These are phyloP conservation scores for Pseudevernia furfuracea DNA, from an alignment of 495 filamentous ascomycete species.

Conservation along the genomic window DNA sequence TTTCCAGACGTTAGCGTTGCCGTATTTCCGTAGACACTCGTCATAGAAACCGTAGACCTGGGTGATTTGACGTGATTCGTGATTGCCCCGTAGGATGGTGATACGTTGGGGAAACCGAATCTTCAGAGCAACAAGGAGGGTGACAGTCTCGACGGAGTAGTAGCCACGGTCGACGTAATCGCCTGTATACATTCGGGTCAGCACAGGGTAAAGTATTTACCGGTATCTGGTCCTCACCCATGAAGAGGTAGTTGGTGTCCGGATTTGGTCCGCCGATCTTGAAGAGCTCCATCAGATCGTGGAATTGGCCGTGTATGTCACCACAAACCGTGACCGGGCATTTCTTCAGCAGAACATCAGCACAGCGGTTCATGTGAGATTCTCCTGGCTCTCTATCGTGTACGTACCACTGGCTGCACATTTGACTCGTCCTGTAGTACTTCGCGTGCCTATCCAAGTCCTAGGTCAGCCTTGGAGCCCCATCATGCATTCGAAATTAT, in stretches of 20 bases:
- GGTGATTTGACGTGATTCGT: constrained; percentile 95
- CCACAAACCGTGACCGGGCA: constrained; percentile 90
- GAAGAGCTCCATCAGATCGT: constrained; percentile 92
- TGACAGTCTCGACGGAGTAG: constrained; percentile 95
- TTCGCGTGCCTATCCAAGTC: constrained; percentile 66
- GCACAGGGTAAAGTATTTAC: constrained; percentile 1
- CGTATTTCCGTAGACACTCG: constrained; percentile 94
- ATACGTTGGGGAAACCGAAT: constrained; percentile 94
- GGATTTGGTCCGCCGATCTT: constrained; percentile 86
- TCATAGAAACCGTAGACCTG: constrained; percentile 98
- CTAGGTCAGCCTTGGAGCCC: constrained; percentile 23
- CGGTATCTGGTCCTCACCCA: constrained; percentile 52
- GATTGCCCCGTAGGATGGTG: constrained; percentile 93
- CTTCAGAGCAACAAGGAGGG: constrained; percentile 87
- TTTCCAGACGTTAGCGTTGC: constrained; percentile 99
- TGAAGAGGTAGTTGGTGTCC: constrained; percentile 92
- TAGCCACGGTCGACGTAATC: constrained; percentile 97
- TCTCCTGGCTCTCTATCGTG: not conserved
- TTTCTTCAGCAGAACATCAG: constrained; percentile 54
- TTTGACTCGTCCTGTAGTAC: constrained; percentile 96
- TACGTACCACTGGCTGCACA: constrained; percentile 91
- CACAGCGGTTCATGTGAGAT: not conserved
- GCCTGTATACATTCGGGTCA: constrained; percentile 42
- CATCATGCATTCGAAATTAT: not conserved
- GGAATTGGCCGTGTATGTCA: constrained; percentile 90